Percentiles rank a stretch among this genome's conserved stretches.
phyloP scores from a whole-genome alignment of 805 yeast species.

The Candida alai region DNA sequence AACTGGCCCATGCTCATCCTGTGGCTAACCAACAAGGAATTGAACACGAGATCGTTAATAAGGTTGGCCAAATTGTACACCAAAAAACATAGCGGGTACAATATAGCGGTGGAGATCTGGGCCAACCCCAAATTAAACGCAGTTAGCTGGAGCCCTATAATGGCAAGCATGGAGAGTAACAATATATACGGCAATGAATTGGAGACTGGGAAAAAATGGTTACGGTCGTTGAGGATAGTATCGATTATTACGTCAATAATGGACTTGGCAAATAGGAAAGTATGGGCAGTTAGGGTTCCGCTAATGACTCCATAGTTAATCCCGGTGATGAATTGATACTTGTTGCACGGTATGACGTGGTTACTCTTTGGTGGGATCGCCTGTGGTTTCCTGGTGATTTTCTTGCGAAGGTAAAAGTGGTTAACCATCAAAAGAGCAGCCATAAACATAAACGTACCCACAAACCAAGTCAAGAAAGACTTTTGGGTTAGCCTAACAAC shows the following conservation, averaged over 20 bases:
- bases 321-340: conserved; percentile 46
- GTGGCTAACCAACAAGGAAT: conserved; percentile 52
- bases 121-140: conserved; percentile 72
- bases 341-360: conserved; percentile 8
- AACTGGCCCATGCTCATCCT: conserved; percentile 46
- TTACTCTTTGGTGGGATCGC: neutral
- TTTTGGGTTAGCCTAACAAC: conserved; percentile 32
- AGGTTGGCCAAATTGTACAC: conserved; percentile 68
- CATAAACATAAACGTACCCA: conserved; percentile 29
- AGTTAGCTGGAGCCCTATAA: conserved; percentile 69
- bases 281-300: conserved; percentile 81
- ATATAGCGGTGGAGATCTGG: conserved; percentile 65
- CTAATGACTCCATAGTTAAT: conserved; percentile 61
- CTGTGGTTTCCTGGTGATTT: neutral
- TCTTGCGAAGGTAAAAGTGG: conserved; percentile 11
- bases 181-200: conserved; percentile 40
- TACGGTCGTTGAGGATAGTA: conserved; percentile 32
- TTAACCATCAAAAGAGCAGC: conserved; percentile 22
- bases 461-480: conserved; percentile 58
- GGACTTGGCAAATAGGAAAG: conserved; percentile 80
- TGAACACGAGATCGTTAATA: conserved; percentile 47
- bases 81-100: conserved; percentile 84
- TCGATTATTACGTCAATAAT: conserved; percentile 64
- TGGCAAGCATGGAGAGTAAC: conserved; percentile 48
- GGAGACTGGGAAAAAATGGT: conserved; percentile 12